Conservation (phyloP, 148 eudicot genomes). For the Tetragonia tetragonoides region DNA sequence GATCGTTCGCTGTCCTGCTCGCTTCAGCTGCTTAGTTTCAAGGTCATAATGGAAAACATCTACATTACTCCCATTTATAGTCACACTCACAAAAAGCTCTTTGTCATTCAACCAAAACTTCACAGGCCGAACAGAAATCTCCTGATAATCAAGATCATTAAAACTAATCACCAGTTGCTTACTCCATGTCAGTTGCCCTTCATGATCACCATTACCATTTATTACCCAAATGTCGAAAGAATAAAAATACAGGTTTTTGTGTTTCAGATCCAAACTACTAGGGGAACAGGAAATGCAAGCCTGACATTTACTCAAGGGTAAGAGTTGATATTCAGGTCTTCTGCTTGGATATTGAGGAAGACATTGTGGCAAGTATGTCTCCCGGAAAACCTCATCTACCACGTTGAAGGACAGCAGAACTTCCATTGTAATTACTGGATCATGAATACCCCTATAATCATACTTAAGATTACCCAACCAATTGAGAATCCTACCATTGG, state of each 20-base stretch:
- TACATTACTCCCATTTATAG: neutral
- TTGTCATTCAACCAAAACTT: slow-evolving; percentile 7
- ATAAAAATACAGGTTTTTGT: neutral
- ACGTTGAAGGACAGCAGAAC: neutral
- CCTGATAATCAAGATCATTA: neutral
- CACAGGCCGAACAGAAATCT: neutral
- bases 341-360: neutral
- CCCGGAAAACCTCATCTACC: slow-evolving; percentile 6
- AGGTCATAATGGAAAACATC: slow-evolving; percentile 3
- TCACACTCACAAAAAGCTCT: neutral
- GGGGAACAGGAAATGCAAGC: neutral
- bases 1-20: neutral
- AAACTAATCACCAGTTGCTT: neutral
- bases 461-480: neutral
- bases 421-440: neutral
- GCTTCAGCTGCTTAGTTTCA: neutral
- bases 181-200: no score
- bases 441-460: no score
- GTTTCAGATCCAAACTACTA: neutral
- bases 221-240: neutral
- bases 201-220: neutral
- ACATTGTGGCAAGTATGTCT: neutral
- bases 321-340: neutral
- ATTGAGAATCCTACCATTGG: slow-evolving; percentile 9
- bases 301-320: neutral